phyloP scores from a whole-genome alignment of 1,284 basidiomycete species.

The Psilocybe mexicana region DNA sequence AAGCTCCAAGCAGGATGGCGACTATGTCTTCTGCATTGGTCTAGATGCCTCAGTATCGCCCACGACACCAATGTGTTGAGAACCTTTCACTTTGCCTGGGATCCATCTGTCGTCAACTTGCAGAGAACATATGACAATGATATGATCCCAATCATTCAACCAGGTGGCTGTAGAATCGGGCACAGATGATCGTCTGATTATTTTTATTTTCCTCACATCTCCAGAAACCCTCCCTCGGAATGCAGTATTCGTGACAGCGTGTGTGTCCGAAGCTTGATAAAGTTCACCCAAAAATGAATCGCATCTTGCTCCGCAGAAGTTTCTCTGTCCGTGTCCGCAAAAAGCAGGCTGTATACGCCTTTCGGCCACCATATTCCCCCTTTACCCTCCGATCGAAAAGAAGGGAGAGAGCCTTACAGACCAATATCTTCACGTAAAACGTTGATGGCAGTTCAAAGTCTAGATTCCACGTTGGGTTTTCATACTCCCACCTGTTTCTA shows the following conservation, averaged over 20 bases:
- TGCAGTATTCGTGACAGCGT: slow-evolving; percentile 17
- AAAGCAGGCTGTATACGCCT: slow-evolving; percentile 8
- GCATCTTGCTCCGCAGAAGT: slow-evolving; percentile 14
- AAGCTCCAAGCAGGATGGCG: background rate
- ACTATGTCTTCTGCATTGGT: background rate
- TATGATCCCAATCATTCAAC: slow-evolving; percentile 8
- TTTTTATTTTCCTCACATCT: slow-evolving; percentile 10
- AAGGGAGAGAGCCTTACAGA: slow-evolving; percentile 9
- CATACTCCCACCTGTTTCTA: slow-evolving; percentile 14
- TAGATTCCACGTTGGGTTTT: slow-evolving; percentile 12
- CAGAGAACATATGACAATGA: slow-evolving; percentile 16
- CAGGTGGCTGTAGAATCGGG: slow-evolving; percentile 13
- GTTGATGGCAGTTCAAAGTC: slow-evolving; percentile 16
- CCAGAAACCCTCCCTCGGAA: slow-evolving; percentile 12
- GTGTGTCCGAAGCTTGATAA: slow-evolving; percentile 13
- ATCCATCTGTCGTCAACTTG: slow-evolving; percentile 14
- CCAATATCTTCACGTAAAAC: slow-evolving; percentile 14
- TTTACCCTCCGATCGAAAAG: slow-evolving; percentile 16
- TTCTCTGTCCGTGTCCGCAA: slow-evolving; percentile 7
- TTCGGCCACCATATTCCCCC: slow-evolving; percentile 16
- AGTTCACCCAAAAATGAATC: slow-evolving; percentile 15
- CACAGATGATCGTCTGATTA: slow-evolving; percentile 13
- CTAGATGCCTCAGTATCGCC: background rate
- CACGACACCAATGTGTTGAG: slow-evolving; percentile 11
- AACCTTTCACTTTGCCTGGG: slow-evolving; percentile 6